Evolutionary conservation across 306 rosid species (phyloP).

Genomic region (Medicago arabica): DNA sequence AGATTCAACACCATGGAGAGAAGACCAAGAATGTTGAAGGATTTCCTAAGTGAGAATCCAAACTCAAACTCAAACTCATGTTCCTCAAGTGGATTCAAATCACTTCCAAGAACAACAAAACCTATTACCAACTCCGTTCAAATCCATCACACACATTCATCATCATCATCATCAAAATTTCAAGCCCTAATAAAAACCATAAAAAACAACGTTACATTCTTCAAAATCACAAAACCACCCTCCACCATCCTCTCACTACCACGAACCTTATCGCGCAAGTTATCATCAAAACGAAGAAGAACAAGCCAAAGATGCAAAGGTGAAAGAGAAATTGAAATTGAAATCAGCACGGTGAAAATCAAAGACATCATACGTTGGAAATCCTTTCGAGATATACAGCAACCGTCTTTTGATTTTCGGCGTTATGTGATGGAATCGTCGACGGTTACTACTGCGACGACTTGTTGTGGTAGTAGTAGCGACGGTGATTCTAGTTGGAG

Average conservation of each 20-base stretch:
- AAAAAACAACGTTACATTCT: slow-evolving; percentile 54
- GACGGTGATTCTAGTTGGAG: slow-evolving; percentile 75
- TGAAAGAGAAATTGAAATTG: slow-evolving; percentile 29
- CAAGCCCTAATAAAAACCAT: slow-evolving; percentile 62
- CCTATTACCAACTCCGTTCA: slow-evolving; percentile 24
- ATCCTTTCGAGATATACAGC: slow-evolving; percentile 60
- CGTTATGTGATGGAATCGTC: slow-evolving; percentile 14
- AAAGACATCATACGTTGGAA: slow-evolving; percentile 87
- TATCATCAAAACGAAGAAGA: slow-evolving; percentile 35
- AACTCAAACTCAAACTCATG: slow-evolving; percentile 49
- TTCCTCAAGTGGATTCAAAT: slow-evolving; percentile 63
- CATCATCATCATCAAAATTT: slow-evolving; percentile 36
- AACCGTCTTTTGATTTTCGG: slow-evolving; percentile 43
- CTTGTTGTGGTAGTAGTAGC: slow-evolving; percentile 20
- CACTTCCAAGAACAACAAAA: slow-evolving; percentile 54
- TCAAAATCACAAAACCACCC: slow-evolving; percentile 52
- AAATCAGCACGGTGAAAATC: slow-evolving; percentile 50
- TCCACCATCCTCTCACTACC: slow-evolving; percentile 55
- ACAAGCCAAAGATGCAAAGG: background rate
- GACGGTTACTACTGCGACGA: slow-evolving; percentile 42
- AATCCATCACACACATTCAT: background rate
- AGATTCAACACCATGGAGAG: slow-evolving; percentile 50
- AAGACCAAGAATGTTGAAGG: slow-evolving; percentile 69
- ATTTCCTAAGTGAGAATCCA: slow-evolving; percentile 61
- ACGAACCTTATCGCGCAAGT: slow-evolving; percentile 55